Evolutionary conservation across 306 rosid species (phyloP).

Genomic region (Dalbergia cultrata): DNA sequence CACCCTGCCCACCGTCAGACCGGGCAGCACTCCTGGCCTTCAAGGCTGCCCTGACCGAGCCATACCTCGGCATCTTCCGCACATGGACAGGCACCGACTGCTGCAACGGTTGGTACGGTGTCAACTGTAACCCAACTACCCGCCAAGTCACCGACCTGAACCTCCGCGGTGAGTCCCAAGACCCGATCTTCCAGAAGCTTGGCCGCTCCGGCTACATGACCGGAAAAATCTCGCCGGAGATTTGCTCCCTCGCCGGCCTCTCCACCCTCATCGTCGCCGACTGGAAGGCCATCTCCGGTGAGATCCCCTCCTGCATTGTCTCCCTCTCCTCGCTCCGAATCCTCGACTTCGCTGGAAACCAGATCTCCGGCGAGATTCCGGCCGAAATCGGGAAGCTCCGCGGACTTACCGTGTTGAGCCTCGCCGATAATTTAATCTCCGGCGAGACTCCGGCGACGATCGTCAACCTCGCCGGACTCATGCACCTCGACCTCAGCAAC

Average conservation of each 20-base stretch:
- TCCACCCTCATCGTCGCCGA: conserved; percentile 73
- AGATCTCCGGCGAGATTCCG: conserved; percentile 69
- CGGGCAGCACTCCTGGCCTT: conserved; percentile 74
- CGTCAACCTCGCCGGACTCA: conserved; percentile 54
- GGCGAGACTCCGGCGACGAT: conserved; percentile 70
- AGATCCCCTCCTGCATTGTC: conserved; percentile 72
- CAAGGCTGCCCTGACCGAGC: conserved; percentile 67
- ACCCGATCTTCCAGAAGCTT: conserved; percentile 64
- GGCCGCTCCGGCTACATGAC: conserved; percentile 77
- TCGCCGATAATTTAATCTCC: conserved; percentile 69
- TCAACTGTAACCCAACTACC: conserved; percentile 74
- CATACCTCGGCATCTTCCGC: conserved; percentile 77
- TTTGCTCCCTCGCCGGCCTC: conserved; percentile 69
- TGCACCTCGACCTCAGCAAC: conserved; percentile 75
- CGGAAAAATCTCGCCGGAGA: conserved; percentile 75
- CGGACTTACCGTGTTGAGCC: conserved; percentile 59
- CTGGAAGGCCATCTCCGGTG: conserved; percentile 84
- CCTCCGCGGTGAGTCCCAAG: conserved; percentile 92
- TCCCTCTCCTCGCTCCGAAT: conserved; percentile 71
- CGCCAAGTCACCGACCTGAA: conserved; percentile 69
- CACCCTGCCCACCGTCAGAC: conserved; percentile 74
- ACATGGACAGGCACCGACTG: conserved; percentile 77
- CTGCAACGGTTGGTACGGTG: conserved; percentile 79
- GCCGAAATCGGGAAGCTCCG: conserved; percentile 61
- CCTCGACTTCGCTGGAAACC: conserved; percentile 78